phyloP scores from a whole-genome alignment of 2,329 filamentous ascomycete species.

The Thermomyces lanuginosus region DNA sequence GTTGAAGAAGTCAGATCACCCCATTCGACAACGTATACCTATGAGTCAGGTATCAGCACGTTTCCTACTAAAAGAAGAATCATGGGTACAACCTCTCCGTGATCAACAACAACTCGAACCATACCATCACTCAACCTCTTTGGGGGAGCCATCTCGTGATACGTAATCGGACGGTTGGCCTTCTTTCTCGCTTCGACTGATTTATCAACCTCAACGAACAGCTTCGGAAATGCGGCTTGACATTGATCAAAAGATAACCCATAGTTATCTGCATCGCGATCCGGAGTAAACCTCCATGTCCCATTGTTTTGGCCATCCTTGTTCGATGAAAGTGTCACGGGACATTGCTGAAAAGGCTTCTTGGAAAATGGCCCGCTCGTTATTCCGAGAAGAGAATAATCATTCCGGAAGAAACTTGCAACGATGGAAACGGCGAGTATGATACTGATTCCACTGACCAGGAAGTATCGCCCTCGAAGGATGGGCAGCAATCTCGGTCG shows the following conservation, averaged over 20 bases:
- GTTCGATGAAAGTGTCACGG: background rate
- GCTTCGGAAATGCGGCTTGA: constrained; percentile 24
- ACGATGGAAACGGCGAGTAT: too few species aligned
- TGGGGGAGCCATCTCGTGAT: constrained; percentile 19
- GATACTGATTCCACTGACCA: too few species aligned
- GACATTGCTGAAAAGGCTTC: too few species aligned
- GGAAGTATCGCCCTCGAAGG: too few species aligned
- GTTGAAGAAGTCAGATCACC: constrained; percentile 19
- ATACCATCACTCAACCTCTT: constrained; percentile 18
- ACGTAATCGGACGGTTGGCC: constrained; percentile 14
- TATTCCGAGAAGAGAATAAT: too few species aligned
- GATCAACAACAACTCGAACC: constrained; percentile 21
- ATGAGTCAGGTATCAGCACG: constrained; percentile 2
- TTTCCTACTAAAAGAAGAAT: background rate
- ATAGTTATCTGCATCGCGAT: constrained; percentile 21
- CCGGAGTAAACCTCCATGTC: constrained; percentile 18
- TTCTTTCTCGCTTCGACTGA: constrained; percentile 11
- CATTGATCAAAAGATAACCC: constrained; percentile 22
- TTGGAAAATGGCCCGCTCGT: too few species aligned
- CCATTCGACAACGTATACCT: constrained; percentile 24
- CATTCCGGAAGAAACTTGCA: too few species aligned
- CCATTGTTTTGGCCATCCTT: constrained; percentile 2
- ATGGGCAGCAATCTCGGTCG: too few species aligned
- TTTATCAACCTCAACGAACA: constrained; percentile 23
- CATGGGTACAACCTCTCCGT: constrained; percentile 18